Conservation (phyloP, 352 stramenopile species). For the Globisporangium irregulare region DNA sequence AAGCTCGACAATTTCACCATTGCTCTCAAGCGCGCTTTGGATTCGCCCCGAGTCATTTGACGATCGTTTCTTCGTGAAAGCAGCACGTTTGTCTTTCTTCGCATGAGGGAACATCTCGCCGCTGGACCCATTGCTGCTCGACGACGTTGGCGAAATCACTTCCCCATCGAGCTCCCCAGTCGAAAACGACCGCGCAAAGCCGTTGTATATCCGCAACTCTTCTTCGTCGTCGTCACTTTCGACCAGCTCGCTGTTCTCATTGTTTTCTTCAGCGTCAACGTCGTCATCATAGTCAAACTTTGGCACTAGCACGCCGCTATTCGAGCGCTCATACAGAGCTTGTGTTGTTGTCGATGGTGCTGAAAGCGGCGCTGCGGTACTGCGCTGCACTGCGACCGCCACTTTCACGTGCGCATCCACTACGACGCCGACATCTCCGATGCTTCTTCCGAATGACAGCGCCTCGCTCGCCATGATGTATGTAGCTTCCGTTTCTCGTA, state of each 20-base stretch:
- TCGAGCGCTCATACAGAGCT: conserved; percentile 16
- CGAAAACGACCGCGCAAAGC: conserved; percentile 11
- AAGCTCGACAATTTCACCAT: conserved; percentile 1
- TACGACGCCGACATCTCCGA: neutral
- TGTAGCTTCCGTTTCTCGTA: conserved; percentile 2
- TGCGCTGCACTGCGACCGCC: conserved; percentile 6
- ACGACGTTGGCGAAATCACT: conserved; percentile 50
- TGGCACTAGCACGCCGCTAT: conserved; percentile 20
- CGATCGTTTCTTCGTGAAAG: conserved; percentile 17
- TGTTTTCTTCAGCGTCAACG: conserved; percentile 6
- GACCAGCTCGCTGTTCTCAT: conserved; percentile 3
- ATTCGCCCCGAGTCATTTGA: conserved; percentile 12
- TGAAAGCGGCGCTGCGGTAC: neutral
- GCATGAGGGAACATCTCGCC: conserved; percentile 21
- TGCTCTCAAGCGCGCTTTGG: conserved; percentile 27
- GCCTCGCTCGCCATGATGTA: conserved; percentile 1
- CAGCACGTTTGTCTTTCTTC: conserved; percentile 2
- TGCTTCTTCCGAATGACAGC: conserved; percentile 7
- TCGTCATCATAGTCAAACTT: conserved; percentile 20
- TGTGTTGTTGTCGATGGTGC: neutral
- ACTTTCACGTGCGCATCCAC: conserved; percentile 4
- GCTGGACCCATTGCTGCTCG: conserved; percentile 51
- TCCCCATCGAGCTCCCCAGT: conserved; percentile 10
- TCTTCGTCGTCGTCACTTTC: conserved; percentile 1
- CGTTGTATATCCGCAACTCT: conserved; percentile 14